Conservation (phyloP, 306 rosid genomes). For the Rosa lucieae region DNA sequence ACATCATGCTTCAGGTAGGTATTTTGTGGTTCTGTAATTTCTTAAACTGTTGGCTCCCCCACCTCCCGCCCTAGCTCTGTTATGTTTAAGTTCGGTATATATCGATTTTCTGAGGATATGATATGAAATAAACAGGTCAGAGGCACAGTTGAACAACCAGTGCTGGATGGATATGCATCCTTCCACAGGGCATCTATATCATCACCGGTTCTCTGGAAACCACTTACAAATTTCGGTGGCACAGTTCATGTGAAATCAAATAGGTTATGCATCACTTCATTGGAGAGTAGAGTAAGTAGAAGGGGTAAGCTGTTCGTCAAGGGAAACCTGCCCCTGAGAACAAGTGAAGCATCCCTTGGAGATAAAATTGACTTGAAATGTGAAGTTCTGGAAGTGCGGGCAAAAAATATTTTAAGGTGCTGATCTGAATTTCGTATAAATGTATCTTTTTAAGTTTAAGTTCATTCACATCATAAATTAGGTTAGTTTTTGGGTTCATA, state of each 20-base stretch:
- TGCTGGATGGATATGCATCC: constrained; percentile 84
- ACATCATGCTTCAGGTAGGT: constrained; percentile 76
- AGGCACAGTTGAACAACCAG: constrained; percentile 88
- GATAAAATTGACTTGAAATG: constrained; percentile 91
- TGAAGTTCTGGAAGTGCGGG: constrained; percentile 79
- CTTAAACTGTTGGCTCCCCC: not conserved
- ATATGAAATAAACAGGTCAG: constrained; percentile 58
- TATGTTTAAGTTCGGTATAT: not conserved
- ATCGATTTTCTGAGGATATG: constrained; percentile 20
- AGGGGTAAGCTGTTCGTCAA: constrained; percentile 78
- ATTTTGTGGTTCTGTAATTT: constrained; percentile 8
- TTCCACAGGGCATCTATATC: constrained; percentile 89
- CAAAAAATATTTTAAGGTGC: constrained; percentile 78
- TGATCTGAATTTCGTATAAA: constrained; percentile 14
- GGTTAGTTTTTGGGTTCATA: constrained; percentile 8
- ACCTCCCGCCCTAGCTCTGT: not conserved
- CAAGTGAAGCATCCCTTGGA: constrained; percentile 63
- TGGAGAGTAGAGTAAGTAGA: constrained; percentile 89
- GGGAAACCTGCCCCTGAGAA: constrained; percentile 93
- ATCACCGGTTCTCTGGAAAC: constrained; percentile 77
- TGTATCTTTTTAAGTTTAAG: constrained; percentile 17
- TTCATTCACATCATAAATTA: not conserved
- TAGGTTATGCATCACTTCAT: constrained; percentile 71
- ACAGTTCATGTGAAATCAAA: constrained; percentile 77
- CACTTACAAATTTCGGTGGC: constrained; percentile 82